Percentiles rank a stretch among this genome's conserved stretches.
phyloP scores from a whole-genome alignment of 1,284 basidiomycete genomes.

The Rhodotorula sp. region DNA sequence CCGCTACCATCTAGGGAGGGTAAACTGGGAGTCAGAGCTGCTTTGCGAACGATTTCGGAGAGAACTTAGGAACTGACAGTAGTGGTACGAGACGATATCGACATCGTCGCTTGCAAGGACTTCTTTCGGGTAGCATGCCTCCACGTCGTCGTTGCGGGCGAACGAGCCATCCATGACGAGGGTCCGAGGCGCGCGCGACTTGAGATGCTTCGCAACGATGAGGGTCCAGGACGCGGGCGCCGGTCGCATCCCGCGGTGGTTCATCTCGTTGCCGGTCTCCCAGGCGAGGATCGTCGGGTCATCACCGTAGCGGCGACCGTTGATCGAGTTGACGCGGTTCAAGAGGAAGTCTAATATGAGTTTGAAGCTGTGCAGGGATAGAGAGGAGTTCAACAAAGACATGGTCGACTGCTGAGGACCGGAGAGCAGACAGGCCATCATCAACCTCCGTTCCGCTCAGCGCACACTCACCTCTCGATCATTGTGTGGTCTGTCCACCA shows the following conservation, averaged over 20 bases:
- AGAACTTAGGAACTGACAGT: constrained; percentile 17
- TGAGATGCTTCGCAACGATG: constrained; percentile 44
- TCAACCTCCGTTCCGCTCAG: no score
- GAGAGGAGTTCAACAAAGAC: no score
- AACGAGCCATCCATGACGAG: constrained; percentile 48
- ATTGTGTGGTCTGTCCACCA: constrained; percentile 42
- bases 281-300: constrained; percentile 48
- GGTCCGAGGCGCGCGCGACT: constrained; percentile 44
- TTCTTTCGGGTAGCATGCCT: constrained; percentile 40
- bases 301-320: constrained; percentile 45
- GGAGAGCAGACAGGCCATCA: no score
- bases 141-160: constrained; percentile 43
- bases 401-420: no score
- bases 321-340: constrained; percentile 47
- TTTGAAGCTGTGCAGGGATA: constrained; percentile 30
- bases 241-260: constrained; percentile 41
- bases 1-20: constrained; percentile 37
- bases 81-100: constrained; percentile 45
- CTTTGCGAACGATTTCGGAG: no score
- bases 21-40: no score
- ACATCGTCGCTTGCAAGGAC: constrained; percentile 42
- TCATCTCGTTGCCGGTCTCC: constrained; percentile 47
- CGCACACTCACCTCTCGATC: constrained; percentile 34
- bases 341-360: constrained; percentile 45
- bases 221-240: constrained; percentile 45